A percentile compares a stretch with the other conserved stretches of the same genome.
phyloP scores from a whole-genome alignment of 2,329 filamentous ascomycete species.

The Chaetomium olivaceum region DNA sequence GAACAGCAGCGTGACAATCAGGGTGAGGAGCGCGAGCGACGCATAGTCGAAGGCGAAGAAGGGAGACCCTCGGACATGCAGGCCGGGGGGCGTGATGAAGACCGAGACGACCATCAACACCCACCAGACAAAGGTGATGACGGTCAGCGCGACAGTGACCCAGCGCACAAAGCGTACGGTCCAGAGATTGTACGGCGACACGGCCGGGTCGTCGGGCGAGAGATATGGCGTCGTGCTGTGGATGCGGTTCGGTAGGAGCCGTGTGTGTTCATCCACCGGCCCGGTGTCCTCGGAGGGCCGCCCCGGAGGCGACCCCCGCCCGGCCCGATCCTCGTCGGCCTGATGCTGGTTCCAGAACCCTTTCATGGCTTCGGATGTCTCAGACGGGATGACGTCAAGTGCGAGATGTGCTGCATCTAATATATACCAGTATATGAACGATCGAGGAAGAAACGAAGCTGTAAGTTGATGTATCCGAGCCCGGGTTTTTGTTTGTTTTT shows the following conservation, averaged over 20 bases:
- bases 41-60: slow-evolving; percentile 89
- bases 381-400: slow-evolving; percentile 8
- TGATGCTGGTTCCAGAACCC: slow-evolving; percentile 16
- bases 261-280: slow-evolving; percentile 55
- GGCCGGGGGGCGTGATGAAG: slow-evolving; percentile 85
- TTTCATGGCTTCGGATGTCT: slow-evolving; percentile 10
- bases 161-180: slow-evolving; percentile 79
- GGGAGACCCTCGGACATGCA: slow-evolving; percentile 84
- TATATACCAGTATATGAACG: background rate
- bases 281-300: slow-evolving; percentile 32
- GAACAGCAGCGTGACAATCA: slow-evolving; percentile 79
- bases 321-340: slow-evolving; percentile 8
- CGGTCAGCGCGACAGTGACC: slow-evolving; percentile 73
- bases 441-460: background rate
- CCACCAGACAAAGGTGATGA: slow-evolving; percentile 89
- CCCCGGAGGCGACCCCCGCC: background rate
- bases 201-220: slow-evolving; percentile 78
- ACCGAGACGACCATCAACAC: slow-evolving; percentile 80
- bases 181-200: slow-evolving; percentile 95
- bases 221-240: slow-evolving; percentile 60
- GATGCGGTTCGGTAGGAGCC: slow-evolving; percentile 68
- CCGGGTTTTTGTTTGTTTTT: background rate
- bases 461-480: background rate
- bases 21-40: slow-evolving; percentile 72
- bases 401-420: background rate